A percentile compares a stretch with the other conserved stretches of the same genome.
Conservation (phyloP, 2,329 filamentous ascomycete genomes). For the Xylariaceae sp. region DNA sequence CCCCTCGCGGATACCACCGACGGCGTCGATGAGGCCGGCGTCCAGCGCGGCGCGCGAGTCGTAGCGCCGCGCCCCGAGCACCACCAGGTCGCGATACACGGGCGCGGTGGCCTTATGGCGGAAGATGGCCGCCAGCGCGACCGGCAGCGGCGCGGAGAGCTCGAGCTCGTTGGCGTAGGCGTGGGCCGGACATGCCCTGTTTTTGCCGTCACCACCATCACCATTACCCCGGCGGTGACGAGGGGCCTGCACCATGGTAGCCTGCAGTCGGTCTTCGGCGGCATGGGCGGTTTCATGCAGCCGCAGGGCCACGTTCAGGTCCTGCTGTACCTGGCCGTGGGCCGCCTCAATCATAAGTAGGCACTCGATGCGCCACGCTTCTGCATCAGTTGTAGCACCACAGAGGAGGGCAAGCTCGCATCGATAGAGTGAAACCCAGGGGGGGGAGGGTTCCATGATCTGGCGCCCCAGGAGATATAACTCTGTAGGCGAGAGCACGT, state of each 20-base stretch:
- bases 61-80: conserved; percentile 69
- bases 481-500: too few relatives aligned
- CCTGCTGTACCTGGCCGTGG: conserved; percentile 79
- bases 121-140: conserved; percentile 69
- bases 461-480: too few relatives aligned
- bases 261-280: conserved; percentile 81
- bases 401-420: conserved; percentile 36
- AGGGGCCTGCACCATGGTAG: conserved; percentile 68
- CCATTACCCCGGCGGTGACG: conserved; percentile 88
- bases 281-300: conserved; percentile 99
- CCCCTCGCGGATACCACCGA: too few relatives aligned
- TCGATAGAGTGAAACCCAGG: too few relatives aligned
- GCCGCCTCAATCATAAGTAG: conserved; percentile 73
- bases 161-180: conserved; percentile 76
- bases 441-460: too few relatives aligned
- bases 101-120: conserved; percentile 54
- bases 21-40: conserved; percentile 59
- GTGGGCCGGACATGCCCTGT: too few relatives aligned
- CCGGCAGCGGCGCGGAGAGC: conserved; percentile 66
- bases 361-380: conserved; percentile 88
- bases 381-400: conserved; percentile 66
- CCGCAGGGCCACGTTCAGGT: conserved; percentile 95
- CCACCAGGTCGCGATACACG: conserved; percentile 55
- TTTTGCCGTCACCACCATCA: too few relatives aligned
- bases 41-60: conserved; percentile 54